A percentile compares a stretch with the other conserved stretches of the same genome.
Evolutionary conservation across 2,329 filamentous ascomycete genomes (phyloP).

Genomic region (Grosmannia clavigera): DNA sequence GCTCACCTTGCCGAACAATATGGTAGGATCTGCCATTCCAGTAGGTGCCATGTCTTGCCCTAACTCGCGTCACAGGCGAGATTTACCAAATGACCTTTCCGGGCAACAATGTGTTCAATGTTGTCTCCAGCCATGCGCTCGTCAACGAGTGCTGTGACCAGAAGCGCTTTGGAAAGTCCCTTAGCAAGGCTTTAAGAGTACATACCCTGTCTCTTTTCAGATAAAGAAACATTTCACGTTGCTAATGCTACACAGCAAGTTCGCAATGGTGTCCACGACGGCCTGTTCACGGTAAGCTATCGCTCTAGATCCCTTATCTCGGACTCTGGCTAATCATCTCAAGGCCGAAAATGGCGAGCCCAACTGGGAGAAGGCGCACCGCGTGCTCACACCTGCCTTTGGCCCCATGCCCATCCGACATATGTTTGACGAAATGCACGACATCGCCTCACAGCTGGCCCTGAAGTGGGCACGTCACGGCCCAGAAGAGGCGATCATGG

Average conservation of each 20-base stretch:
- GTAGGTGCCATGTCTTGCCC: neutral
- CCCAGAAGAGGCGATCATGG: conserved; percentile 40
- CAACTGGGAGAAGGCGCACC: conserved; percentile 57
- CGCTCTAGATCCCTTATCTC: neutral
- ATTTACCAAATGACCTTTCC: conserved; percentile 43
- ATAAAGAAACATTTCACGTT: no score
- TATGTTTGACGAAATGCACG: conserved; percentile 60
- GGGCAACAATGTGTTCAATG: conserved; percentile 27
- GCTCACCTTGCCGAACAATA: conserved; percentile 49
- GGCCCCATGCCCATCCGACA: conserved; percentile 52
- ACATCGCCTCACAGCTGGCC: conserved; percentile 51
- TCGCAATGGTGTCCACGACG: conserved; percentile 48
- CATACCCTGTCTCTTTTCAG: neutral
- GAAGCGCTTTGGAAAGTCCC: conserved; percentile 48
- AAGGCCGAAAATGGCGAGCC: conserved; percentile 33
- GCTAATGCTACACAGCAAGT: conserved; percentile 28
- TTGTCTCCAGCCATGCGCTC: conserved; percentile 18
- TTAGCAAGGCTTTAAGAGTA: conserved; percentile 33
- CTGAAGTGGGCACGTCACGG: conserved; percentile 59
- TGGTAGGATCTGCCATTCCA: conserved; percentile 28
- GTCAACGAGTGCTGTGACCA: conserved; percentile 55
- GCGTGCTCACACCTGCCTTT: conserved; percentile 54
- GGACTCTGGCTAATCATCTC: neutral
- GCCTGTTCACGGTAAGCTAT: conserved; percentile 48
- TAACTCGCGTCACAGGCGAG: conserved; percentile 31